phyloP scores from a whole-genome alignment of 2,329 filamentous ascomycete species.

The Penicillium sp. region DNA sequence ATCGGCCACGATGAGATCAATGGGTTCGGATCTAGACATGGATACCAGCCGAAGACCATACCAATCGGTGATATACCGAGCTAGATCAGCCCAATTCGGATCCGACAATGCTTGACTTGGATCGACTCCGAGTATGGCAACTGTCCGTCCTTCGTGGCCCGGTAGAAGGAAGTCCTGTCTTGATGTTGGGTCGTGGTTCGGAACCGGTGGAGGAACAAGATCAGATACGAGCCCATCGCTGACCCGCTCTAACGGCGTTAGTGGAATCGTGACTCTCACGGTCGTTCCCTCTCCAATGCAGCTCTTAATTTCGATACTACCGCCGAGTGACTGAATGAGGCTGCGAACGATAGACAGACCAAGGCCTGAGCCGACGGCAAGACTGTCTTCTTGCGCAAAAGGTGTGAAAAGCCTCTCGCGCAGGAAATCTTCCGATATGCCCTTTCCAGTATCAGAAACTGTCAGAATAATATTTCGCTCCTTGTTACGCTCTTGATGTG shows the following conservation, averaged over 20 bases:
- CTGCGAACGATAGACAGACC: constrained; percentile 63
- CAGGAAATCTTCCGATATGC: not conserved
- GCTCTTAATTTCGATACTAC: constrained; percentile 17
- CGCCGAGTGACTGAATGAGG: constrained; percentile 12
- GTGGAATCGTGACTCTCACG: not conserved
- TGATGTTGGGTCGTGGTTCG: not conserved
- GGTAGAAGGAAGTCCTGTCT: not conserved
- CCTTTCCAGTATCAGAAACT: constrained; percentile 5
- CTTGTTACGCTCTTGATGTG: not conserved
- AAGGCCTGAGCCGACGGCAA: constrained; percentile 63
- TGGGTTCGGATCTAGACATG: not conserved
- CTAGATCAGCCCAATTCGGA: not conserved
- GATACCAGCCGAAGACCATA: constrained; percentile 2
- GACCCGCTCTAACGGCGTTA: not conserved
- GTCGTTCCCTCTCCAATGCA: not conserved
- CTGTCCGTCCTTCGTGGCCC: not conserved
- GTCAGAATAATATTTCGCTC: not conserved
- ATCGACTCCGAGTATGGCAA: constrained; percentile 1
- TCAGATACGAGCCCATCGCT: not conserved
- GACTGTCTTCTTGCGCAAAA: constrained; percentile 63
- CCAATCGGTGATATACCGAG: constrained; percentile 4
- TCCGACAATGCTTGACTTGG: not conserved
- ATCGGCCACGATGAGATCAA: constrained; percentile 3
- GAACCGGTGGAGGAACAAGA: not conserved
- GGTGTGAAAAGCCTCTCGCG: constrained; percentile 52